Conservation (phyloP, 2,329 filamentous ascomycete species). For the Fulvia fulva region DNA sequence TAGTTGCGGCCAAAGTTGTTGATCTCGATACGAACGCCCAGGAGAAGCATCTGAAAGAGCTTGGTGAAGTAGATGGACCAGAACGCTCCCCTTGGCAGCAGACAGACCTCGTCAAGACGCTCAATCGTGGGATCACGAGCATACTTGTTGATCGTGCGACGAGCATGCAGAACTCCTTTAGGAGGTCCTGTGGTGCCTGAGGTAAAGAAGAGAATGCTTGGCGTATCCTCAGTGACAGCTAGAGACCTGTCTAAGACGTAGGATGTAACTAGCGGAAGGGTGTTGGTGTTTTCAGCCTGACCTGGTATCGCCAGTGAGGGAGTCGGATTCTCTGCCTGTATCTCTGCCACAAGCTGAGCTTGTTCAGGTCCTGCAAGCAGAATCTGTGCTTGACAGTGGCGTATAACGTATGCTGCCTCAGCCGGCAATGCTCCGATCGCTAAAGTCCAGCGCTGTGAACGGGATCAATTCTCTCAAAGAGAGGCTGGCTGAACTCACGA, state of each 20-base stretch:
- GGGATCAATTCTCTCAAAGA: no score
- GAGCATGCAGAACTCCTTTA: background rate
- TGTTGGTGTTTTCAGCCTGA: background rate
- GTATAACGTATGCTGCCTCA: background rate
- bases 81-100: background rate
- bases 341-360: background rate
- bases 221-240: background rate
- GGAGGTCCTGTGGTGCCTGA: background rate
- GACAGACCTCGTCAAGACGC: background rate
- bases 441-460: background rate
- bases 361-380: slow-evolving; percentile 1
- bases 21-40: background rate
- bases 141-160: slow-evolving; percentile 5
- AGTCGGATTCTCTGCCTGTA: background rate
- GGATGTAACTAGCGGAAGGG: background rate
- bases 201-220: background rate
- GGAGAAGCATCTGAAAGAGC: background rate
- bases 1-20: slow-evolving; percentile 4
- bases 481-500: background rate
- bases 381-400: background rate
- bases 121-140: background rate
- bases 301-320: background rate
- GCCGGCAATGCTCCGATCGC: background rate
- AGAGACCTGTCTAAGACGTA: background rate
- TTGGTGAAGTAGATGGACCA: slow-evolving; percentile 2